Evolutionary conservation across 495 filamentous ascomycete genomes (phyloP).

Genomic region (Clohesyomyces aquaticus): DNA sequence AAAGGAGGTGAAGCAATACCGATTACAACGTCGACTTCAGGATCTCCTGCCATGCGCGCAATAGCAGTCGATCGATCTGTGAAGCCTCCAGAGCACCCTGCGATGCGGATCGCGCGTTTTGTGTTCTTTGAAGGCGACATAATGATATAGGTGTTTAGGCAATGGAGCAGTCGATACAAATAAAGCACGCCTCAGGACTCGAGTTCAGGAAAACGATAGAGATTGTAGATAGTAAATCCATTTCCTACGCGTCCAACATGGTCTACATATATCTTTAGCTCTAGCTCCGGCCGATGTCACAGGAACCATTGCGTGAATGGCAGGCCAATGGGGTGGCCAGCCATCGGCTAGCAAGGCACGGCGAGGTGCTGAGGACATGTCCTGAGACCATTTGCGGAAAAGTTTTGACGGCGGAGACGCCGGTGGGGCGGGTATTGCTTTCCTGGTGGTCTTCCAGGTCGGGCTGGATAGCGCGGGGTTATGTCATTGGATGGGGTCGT

Average conservation of each 20-base stretch:
- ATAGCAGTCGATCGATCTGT: conserved; percentile 33
- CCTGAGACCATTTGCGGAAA: conserved; percentile 24
- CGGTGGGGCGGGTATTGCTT: conserved; percentile 22
- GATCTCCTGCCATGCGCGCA: conserved; percentile 34
- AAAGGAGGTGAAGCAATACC: conserved; percentile 3
- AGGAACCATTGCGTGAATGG: conserved; percentile 13
- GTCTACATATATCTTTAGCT: conserved; percentile 18
- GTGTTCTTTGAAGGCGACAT: conserved; percentile 26
- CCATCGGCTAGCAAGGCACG: conserved; percentile 18
- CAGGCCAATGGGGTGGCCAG: conserved; percentile 9
- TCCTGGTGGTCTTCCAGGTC: conserved; percentile 9
- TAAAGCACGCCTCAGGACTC: background rate
- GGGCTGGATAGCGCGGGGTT: background rate
- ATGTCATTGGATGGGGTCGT: background rate
- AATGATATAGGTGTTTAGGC: too few relatives aligned
- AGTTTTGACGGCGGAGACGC: conserved; percentile 14
- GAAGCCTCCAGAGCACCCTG: conserved; percentile 36
- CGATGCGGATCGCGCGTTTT: conserved; percentile 35
- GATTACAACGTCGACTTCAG: conserved; percentile 37
- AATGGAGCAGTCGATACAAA: too few relatives aligned
- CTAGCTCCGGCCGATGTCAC: conserved; percentile 2
- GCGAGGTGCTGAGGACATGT: conserved; percentile 17
- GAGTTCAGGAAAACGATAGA: background rate
- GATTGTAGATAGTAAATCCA: background rate
- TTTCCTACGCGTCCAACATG: conserved; percentile 7